Evolutionary conservation across 805 yeast genomes (phyloP).

Genomic region (Candida palmyrensis): DNA sequence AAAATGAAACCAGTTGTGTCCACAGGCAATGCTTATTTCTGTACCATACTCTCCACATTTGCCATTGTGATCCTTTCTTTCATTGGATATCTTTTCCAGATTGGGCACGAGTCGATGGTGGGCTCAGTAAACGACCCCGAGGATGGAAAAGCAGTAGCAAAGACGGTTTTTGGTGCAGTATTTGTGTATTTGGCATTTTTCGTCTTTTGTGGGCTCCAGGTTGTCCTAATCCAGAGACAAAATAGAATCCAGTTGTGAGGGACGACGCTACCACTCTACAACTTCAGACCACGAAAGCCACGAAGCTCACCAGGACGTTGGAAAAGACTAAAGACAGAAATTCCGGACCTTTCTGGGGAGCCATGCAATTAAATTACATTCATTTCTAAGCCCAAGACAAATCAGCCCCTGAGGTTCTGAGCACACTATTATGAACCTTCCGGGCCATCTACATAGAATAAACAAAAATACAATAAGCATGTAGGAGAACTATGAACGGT

Average conservation of each 20-base stretch:
- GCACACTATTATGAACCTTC: no score
- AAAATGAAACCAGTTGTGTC: slow-evolving; percentile 42
- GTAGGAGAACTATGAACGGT: no score
- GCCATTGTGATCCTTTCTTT: slow-evolving; percentile 84
- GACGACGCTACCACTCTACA: background rate
- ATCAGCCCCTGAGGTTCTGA: no score
- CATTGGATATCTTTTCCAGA: slow-evolving; percentile 75
- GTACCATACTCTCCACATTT: slow-evolving; percentile 88
- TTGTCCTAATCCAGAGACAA: slow-evolving; percentile 57
- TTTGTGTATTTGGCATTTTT: slow-evolving; percentile 75
- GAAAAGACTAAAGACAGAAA: no score
- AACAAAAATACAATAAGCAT: no score
- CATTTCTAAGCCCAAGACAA: no score
- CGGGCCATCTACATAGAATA: no score
- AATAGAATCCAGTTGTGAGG: slow-evolving; percentile 48
- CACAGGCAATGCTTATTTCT: slow-evolving; percentile 87
- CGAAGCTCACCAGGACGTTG: no score
- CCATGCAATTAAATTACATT: no score
- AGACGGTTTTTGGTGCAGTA: slow-evolving; percentile 86
- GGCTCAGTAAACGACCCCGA: slow-evolving; percentile 89
- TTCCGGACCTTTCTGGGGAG: no score
- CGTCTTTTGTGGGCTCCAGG: slow-evolving; percentile 86
- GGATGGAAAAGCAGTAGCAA: slow-evolving; percentile 91
- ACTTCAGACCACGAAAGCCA: no score
- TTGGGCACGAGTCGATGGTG: slow-evolving; percentile 84